These are phyloP conservation scores for Pseudocercospora pini-densiflorae DNA, from an alignment of 2,329 filamentous ascomycete species.

Conservation along the genomic window DNA sequence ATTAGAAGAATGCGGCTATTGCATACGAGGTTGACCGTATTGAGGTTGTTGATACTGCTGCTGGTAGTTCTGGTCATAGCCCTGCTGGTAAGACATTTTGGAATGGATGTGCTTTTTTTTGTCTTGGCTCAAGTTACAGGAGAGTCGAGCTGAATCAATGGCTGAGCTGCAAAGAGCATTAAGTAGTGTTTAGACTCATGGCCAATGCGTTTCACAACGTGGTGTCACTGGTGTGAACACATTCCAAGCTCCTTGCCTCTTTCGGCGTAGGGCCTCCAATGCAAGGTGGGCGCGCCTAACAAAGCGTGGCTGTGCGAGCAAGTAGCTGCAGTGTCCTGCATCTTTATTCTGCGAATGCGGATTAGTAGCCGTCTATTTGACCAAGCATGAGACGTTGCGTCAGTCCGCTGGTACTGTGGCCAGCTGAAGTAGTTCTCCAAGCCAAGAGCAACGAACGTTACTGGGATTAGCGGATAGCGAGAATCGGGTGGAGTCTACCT, in stretches of 20 bases:
- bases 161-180: neutral
- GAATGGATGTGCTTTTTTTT: neutral
- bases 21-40: neutral
- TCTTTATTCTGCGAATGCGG: neutral
- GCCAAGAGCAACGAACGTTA: neutral
- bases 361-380: neutral
- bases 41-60: constrained; percentile 6
- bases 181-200: neutral
- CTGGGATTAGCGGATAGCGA: neutral
- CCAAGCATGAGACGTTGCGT: neutral
- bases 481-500: too few relatives aligned
- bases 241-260: neutral
- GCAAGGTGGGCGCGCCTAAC: neutral
- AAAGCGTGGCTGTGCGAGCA: neutral
- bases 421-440: neutral
- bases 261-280: neutral
- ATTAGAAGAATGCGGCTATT: neutral
- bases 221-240: neutral
- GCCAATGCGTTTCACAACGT: neutral
- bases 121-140: neutral
- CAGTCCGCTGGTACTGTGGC: neutral
- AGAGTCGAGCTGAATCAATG: neutral
- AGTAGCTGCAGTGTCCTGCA: neutral
- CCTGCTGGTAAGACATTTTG: constrained; percentile 4
- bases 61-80: neutral